Percentiles rank a stretch among this genome's conserved stretches.
Evolutionary conservation across 1,139 yeast species (phyloP).

Genomic region (Trichomonascaceae sp.): DNA sequence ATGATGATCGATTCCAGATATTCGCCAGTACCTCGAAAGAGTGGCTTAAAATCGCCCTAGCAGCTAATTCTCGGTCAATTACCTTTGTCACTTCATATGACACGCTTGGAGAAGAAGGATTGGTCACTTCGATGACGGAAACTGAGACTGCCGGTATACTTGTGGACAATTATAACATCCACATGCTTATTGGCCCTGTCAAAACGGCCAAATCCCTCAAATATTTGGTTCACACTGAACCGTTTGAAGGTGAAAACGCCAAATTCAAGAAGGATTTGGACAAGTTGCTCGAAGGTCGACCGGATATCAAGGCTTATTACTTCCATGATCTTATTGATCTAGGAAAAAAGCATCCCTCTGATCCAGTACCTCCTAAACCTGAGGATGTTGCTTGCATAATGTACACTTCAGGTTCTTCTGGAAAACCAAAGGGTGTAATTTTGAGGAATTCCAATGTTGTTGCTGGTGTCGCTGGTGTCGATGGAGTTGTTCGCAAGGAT

Average conservation of each 20-base stretch:
- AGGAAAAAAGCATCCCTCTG: conserved; percentile 48
- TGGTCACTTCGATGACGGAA: conserved; percentile 77
- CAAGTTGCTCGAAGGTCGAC: conserved; percentile 56
- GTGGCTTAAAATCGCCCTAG: conserved; percentile 88
- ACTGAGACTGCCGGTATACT: conserved; percentile 74
- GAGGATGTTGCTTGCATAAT: conserved; percentile 85
- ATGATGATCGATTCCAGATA: conserved; percentile 63
- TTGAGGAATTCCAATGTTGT: conserved; percentile 70
- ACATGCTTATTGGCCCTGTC: conserved; percentile 64
- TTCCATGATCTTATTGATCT: conserved; percentile 58
- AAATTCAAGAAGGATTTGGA: conserved; percentile 56
- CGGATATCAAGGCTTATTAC: conserved; percentile 66
- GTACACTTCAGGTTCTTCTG: conserved; percentile 99
- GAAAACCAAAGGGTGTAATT: conserved; percentile 96
- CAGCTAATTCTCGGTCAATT: conserved; percentile 67
- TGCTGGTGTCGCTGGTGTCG: conserved; percentile 80
- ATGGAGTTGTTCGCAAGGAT: conserved; percentile 53
- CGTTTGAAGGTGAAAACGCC: conserved; percentile 60
- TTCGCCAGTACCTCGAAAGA: conserved; percentile 77
- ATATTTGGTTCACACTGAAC: conserved; percentile 65
- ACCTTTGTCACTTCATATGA: conserved; percentile 96
- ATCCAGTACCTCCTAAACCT: conserved; percentile 51
- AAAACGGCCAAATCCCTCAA: conserved; percentile 56
- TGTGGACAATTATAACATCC: conserved; percentile 71
- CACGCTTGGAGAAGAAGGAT: conserved; percentile 88